Conservation (phyloP, 371 early-diverging fungal species). For the Parasitella parasitica region DNA sequence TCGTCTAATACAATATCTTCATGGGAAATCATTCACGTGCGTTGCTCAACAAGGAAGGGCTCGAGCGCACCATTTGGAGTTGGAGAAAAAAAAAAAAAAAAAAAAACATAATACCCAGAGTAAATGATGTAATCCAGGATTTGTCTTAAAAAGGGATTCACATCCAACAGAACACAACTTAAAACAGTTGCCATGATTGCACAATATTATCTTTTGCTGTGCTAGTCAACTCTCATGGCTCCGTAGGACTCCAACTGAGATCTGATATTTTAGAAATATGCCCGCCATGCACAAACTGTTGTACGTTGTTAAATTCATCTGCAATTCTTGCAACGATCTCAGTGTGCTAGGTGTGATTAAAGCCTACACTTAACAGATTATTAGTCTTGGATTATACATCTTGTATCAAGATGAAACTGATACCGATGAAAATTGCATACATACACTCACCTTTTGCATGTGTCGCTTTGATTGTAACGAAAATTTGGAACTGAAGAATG, state of each 20-base stretch:
- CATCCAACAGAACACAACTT: conserved; percentile 11
- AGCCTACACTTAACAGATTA: conserved; percentile 78
- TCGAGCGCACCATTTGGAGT: neutral
- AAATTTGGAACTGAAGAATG: no score
- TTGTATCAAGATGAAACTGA: no score
- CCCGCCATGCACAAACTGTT: conserved; percentile 96
- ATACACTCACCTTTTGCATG: conserved; percentile 83
- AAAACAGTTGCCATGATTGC: conserved; percentile 99
- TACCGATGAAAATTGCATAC: neutral
- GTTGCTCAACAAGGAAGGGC: neutral
- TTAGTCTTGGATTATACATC: conserved; percentile 61
- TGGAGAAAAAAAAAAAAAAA: no score
- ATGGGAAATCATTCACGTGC: neutral
- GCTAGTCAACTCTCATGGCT: conserved; percentile 92
- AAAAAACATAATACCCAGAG: no score
- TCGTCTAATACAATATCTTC: neutral
- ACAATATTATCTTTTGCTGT: conserved; percentile 96
- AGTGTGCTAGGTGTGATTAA: conserved; percentile 83
- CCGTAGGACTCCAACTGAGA: conserved; percentile 95
- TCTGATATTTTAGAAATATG: conserved; percentile 97
- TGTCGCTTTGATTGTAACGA: conserved; percentile 91
- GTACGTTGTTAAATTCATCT: conserved; percentile 39
- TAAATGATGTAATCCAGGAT: no score
- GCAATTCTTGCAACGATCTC: conserved; percentile 84
- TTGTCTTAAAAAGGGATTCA: no score